These are phyloP conservation scores for Strobilomyces confusus DNA, from an alignment of 768 basidiomycete genomes.

Conservation along the genomic window DNA sequence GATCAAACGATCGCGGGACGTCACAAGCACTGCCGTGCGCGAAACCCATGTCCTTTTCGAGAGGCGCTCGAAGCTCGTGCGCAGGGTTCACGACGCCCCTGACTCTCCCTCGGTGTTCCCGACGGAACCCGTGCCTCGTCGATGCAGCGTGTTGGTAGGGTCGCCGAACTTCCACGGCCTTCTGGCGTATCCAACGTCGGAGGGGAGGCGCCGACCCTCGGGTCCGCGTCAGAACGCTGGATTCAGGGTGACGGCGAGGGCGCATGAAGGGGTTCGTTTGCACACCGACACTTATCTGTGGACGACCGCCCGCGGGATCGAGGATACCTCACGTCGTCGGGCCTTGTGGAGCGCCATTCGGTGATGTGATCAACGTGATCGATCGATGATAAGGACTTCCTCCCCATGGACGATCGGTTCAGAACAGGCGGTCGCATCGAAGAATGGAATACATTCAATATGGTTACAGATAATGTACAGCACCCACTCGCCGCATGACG, in stretches of 20 bases:
- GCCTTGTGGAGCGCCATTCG: not conserved
- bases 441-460: conserved; percentile 1
- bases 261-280: conserved; percentile 1
- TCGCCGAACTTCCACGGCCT: conserved; percentile 1
- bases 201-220: not conserved
- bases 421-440: not conserved
- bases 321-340: not conserved
- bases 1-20: not conserved
- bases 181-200: not conserved
- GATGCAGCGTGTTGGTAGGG: conserved; percentile 23
- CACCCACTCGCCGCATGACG: not conserved
- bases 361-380: not conserved
- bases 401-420: not conserved
- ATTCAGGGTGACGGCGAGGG: conserved; percentile 4
- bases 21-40: too few species aligned
- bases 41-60: not conserved
- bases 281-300: not conserved
- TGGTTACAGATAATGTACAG: conserved; percentile 13
- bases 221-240: conserved; percentile 5
- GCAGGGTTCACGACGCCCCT: not conserved
- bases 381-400: not conserved
- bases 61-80: too few species aligned
- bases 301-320: not conserved
- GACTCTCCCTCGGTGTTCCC: not conserved
- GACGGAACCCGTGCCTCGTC: conserved; percentile 19